Percentiles rank a stretch among this genome's conserved stretches.
phyloP scores from a whole-genome alignment of 805 yeast species.

The Cyberlindnera americana region DNA sequence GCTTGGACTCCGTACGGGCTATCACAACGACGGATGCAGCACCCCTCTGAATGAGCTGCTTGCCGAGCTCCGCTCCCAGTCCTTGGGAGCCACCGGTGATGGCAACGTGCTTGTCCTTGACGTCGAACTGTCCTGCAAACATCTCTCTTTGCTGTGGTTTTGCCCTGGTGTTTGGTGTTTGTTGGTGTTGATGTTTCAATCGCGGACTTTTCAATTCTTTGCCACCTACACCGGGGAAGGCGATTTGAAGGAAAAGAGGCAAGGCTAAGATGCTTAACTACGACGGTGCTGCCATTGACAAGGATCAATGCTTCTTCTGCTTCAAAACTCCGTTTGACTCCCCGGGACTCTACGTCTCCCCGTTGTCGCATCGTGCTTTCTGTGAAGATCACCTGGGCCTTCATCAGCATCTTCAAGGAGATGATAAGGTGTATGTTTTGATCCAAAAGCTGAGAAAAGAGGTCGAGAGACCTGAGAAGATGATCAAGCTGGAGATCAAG shows the following conservation, averaged over 20 bases:
- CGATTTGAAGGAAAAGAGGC: no score
- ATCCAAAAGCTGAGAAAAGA: conserved; percentile 48
- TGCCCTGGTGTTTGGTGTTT: background rate
- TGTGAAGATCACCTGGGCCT: conserved; percentile 56
- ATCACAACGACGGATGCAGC: conserved; percentile 71
- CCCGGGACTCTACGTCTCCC: conserved; percentile 70
- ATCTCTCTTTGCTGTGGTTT: conserved; percentile 1
- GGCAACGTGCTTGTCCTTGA: conserved; percentile 48
- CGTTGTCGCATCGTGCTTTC: conserved; percentile 69
- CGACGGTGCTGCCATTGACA: conserved; percentile 47
- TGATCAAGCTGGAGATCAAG: conserved; percentile 63
- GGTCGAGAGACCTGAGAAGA: conserved; percentile 35
- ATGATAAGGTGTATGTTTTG: conserved; percentile 52
- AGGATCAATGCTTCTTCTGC: conserved; percentile 89
- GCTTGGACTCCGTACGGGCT: conserved; percentile 67
- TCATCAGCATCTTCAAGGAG: conserved; percentile 53
- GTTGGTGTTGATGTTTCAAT: no score
- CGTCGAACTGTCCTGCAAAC: conserved; percentile 20
- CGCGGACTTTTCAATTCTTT: conserved; percentile 1
- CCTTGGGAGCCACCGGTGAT: conserved; percentile 97
- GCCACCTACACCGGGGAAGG: no score
- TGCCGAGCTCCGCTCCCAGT: conserved; percentile 76
- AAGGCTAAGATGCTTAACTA: conserved; percentile 10
- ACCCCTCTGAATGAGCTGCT: conserved; percentile 45
- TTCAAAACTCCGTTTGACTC: conserved; percentile 61